Conservation (phyloP, 352 stramenopile species). For the Pythium periplocum region DNA sequence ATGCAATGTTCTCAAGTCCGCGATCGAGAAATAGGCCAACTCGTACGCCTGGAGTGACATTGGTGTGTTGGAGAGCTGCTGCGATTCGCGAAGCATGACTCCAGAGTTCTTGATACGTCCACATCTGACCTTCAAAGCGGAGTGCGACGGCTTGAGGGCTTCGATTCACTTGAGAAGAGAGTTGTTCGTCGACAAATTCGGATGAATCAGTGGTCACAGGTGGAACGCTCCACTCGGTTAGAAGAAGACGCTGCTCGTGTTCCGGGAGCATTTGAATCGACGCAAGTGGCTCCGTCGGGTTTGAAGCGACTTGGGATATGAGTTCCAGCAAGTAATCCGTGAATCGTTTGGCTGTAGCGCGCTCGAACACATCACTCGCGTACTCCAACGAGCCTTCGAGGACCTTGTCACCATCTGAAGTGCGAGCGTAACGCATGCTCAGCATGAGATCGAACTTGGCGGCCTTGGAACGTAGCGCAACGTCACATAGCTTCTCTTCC, state of each 20-base stretch:
- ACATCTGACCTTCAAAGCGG: conserved; percentile 29
- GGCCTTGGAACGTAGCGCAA: conserved; percentile 23
- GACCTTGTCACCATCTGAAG: conserved; percentile 7
- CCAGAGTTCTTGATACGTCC: conserved; percentile 42
- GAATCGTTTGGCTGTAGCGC: conserved; percentile 32
- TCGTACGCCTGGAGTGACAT: conserved; percentile 11
- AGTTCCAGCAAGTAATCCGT: conserved; percentile 34
- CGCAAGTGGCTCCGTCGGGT: background rate
- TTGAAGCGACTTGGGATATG: conserved; percentile 18
- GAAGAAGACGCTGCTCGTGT: conserved; percentile 20
- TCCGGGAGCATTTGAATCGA: conserved; percentile 29
- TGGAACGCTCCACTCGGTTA: conserved; percentile 23
- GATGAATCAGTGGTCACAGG: background rate
- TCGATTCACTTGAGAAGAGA: conserved; percentile 24
- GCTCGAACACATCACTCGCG: conserved; percentile 24
- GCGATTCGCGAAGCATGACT: conserved; percentile 19
- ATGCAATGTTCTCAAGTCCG: conserved; percentile 33
- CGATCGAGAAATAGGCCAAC: conserved; percentile 41
- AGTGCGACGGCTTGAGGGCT: conserved; percentile 26
- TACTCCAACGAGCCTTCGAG: conserved; percentile 52
- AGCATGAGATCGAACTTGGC: conserved; percentile 70
- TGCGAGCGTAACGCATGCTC: conserved; percentile 26
- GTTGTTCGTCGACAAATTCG: conserved; percentile 31
- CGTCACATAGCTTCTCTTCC: conserved; percentile 13
- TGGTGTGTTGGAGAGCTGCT: conserved; percentile 7